Conservation (phyloP, 495 filamentous ascomycete genomes). For the Neurospora sp. region DNA sequence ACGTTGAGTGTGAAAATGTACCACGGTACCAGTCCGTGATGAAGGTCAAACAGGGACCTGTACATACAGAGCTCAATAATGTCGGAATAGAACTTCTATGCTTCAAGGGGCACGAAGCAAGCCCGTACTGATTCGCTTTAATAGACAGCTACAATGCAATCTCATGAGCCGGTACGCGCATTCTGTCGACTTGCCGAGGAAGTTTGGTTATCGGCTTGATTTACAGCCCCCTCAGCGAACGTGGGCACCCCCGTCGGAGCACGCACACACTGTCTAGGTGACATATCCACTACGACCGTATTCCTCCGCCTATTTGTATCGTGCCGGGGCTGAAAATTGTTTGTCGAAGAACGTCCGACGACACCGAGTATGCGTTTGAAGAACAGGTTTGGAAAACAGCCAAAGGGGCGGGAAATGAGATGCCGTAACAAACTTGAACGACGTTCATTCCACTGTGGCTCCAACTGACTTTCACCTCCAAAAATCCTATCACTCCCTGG, state of each 20-base stretch:
- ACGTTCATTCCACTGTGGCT: neutral
- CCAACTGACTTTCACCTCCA: neutral
- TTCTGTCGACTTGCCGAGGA: neutral
- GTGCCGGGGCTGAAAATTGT: neutral
- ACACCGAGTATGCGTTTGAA: neutral
- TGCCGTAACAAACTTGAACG: neutral
- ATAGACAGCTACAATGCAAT: neutral
- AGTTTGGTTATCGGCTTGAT: neutral
- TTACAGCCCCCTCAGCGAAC: neutral
- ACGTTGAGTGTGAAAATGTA: neutral
- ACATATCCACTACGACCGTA: neutral
- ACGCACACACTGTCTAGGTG: neutral
- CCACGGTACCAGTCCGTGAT: neutral
- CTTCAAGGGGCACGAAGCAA: neutral
- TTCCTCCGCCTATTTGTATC: neutral
- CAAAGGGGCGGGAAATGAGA: neutral
- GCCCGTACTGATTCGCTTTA: neutral
- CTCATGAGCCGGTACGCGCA: neutral
- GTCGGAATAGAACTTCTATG: neutral
- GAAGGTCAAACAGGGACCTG: neutral
- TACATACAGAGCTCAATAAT: neutral
- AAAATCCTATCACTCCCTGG: neutral
- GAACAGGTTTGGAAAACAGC: neutral
- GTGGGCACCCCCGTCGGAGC: neutral
- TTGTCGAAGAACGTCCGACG: neutral